Base-by-base conservation (phyloP, 345 rosid genomes). In the Populus ilicifolia region DNA sequence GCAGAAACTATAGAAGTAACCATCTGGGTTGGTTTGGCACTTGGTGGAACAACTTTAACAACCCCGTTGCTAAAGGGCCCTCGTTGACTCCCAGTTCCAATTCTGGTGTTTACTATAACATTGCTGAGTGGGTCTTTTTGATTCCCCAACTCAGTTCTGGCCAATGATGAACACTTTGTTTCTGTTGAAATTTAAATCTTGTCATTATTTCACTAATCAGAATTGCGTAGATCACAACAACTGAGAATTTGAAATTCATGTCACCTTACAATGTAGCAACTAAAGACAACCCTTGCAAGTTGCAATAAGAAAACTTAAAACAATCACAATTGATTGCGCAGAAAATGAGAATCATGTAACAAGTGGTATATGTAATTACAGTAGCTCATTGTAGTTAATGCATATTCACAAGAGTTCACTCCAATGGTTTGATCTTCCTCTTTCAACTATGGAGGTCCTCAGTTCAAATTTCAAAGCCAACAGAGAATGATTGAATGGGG, bases 121-220 rank as follows among this genome's bases (percentile, higher is more conserved):
- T 83, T 87, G 86, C 72, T 65, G 81, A 78, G 69, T 61, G 77
- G 75, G 27, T 83, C 91, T 82, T 77, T 85, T 43, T 76, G 86
- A 84, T 73, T 77, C 65, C 89, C 92, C 77, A 78, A 25, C 70
- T 92, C 95, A 62, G 83, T 80, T 86, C 96, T 89, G 38, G 91
- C 93, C 35, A 88, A 78, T 18, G 91, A 84, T 68, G 89, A 92
- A 84, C 87, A 92, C 67, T 88, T 85, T 21, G 89, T 87, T 87
- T 96, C 98, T 94, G 91, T 77, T 50, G 20, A 23, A 81, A 83
- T 35, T 69, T 74, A 61, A 77, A 38, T 52, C 52, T 11, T 48
- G 61, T 20, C 5, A 39, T 85, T 43, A 82, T 67, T 78, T 66
- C n/a, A 39, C 63, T 48, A 48, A 69, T 54, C 13, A 41, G 3